Evolutionary conservation across 2,329 filamentous ascomycete species (phyloP).

Genomic region (Neophaeococcomyces mojaviensis): DNA sequence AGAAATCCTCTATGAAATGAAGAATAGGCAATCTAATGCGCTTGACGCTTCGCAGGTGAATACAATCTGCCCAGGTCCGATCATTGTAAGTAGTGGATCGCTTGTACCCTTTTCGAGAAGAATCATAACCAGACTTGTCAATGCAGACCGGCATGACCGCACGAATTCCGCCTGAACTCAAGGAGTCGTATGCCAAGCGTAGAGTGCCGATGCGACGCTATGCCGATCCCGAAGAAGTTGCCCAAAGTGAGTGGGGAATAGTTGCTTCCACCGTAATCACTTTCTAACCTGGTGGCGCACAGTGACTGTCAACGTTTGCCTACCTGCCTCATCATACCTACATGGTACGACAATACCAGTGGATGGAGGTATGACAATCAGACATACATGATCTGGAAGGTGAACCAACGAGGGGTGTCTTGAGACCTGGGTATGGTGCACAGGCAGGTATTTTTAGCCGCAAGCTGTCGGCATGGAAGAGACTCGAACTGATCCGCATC

Average conservation of each 20-base stretch:
- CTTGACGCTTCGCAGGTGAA: not conserved
- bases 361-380: constrained; percentile 2
- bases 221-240: constrained; percentile 3
- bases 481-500: too few species aligned
- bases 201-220: constrained; percentile 1
- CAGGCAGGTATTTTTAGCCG: too few species aligned
- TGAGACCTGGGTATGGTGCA: too few species aligned
- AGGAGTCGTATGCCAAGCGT: not conserved
- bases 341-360: constrained; percentile 2
- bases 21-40: too few species aligned
- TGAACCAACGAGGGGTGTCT: too few species aligned
- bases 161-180: constrained; percentile 1
- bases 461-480: too few species aligned
- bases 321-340: constrained; percentile 3
- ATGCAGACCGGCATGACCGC: not conserved
- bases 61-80: constrained; percentile 1
- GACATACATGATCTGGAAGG: constrained; percentile 3
- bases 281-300: not conserved
- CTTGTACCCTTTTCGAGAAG: too few species aligned
- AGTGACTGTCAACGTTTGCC: constrained; percentile 1
- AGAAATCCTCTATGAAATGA: too few species aligned
- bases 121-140: too few species aligned
- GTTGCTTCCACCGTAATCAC: not conserved
- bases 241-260: not conserved
- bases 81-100: not conserved